A percentile compares a stretch with the other conserved stretches of the same genome.
Conservation (phyloP, 2,329 filamentous ascomycete genomes). For the Scleromitrula shiraiana region DNA sequence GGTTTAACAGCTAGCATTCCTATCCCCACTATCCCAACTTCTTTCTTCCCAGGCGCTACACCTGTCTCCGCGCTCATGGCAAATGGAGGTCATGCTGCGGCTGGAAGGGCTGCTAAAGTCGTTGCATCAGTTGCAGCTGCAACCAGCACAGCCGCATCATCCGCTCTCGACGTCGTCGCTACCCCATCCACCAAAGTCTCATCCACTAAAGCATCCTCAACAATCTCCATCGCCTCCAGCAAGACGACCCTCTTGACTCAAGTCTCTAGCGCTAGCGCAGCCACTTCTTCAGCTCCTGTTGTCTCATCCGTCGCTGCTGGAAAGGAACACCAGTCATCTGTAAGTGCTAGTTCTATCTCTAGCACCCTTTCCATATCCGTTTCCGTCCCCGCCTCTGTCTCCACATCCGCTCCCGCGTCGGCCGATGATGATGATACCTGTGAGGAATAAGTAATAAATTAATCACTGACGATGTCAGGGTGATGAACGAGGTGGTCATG, state of each 20-base stretch:
- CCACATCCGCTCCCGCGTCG: too few species aligned
- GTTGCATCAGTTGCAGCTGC: too few species aligned
- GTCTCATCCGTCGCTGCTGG: too few species aligned
- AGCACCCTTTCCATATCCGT: too few species aligned
- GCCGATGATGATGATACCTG: not conserved
- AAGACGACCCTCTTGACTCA: not conserved
- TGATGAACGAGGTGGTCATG: too few species aligned
- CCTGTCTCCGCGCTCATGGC: slow-evolving; percentile 9
- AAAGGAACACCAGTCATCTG: too few species aligned
- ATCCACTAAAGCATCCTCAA: not conserved
- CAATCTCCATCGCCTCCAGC: not conserved
- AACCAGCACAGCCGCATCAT: not conserved
- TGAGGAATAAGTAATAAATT: too few species aligned
- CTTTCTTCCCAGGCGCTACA: slow-evolving; percentile 20
- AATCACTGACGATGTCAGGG: too few species aligned
- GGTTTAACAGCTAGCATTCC: slow-evolving; percentile 17
- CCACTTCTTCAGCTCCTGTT: too few species aligned
- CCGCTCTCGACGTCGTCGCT: not conserved
- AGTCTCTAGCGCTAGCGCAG: not conserved
- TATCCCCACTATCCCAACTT: slow-evolving; percentile 22
- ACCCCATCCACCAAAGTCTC: not conserved
- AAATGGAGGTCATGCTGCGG: not conserved
- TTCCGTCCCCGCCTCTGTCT: too few species aligned
- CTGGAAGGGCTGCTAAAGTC: not conserved
- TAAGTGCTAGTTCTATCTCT: too few species aligned